A percentile compares a stretch with the other conserved stretches of the same genome.
Evolutionary conservation across 345 rosid genomes (phyloP).

Genomic region (Geranium brycei): DNA sequence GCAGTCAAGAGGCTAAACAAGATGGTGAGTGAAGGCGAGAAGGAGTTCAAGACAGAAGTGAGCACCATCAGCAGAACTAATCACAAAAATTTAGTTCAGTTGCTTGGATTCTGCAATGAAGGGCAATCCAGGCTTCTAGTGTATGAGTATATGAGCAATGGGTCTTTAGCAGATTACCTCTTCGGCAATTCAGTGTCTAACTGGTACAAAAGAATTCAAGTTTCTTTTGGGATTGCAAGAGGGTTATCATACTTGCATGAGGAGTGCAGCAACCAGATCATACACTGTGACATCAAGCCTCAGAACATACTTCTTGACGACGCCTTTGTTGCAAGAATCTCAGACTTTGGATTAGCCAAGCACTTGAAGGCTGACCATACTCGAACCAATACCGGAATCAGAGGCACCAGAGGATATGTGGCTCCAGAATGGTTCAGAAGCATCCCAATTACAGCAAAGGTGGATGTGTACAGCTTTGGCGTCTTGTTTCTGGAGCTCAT

Average conservation of each 20-base stretch:
- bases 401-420: constrained; percentile 32
- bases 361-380: constrained; percentile 18
- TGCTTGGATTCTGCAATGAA: constrained; percentile 27
- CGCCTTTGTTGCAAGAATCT: constrained; percentile 12
- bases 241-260: constrained; percentile 30
- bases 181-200: constrained; percentile 13
- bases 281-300: constrained; percentile 33
- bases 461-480: constrained; percentile 35
- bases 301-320: constrained; percentile 27
- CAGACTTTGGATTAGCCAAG: constrained; percentile 32
- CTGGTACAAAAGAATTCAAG: constrained; percentile 20
- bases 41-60: constrained; percentile 26
- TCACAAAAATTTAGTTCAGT: constrained; percentile 30
- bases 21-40: constrained; percentile 7
- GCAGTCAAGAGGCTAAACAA: constrained; percentile 23
- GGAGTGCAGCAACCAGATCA: constrained; percentile 22
- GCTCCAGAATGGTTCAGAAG: constrained; percentile 36
- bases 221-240: constrained; percentile 19
- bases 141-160: constrained; percentile 26
- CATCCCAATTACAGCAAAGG: constrained; percentile 30
- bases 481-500: constrained; percentile 27
- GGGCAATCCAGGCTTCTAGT: constrained; percentile 22
- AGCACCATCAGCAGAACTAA: constrained; percentile 24
- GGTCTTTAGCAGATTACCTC: constrained; percentile 16
- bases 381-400: constrained; percentile 15